A percentile compares a stretch with the other conserved stretches of the same genome.
These are phyloP conservation scores for Kwoniella heveanensis DNA, from an alignment of 768 basidiomycete genomes.

Conservation along the genomic window DNA sequence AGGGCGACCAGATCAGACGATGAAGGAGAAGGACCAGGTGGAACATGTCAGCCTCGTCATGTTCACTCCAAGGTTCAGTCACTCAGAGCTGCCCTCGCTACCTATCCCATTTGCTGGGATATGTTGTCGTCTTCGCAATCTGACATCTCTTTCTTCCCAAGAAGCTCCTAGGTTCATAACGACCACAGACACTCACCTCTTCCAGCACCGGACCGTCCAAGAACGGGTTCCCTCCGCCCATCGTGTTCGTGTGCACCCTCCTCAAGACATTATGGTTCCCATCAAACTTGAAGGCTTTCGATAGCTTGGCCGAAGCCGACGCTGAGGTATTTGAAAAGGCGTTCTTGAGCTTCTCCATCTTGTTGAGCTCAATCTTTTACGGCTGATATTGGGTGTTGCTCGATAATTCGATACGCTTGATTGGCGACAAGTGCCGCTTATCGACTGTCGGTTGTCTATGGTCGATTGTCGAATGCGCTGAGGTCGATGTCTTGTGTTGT, in stretches of 20 bases:
- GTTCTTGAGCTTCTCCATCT: slow-evolving; percentile 32
- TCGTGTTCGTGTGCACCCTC: slow-evolving; percentile 10
- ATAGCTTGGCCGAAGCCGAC: slow-evolving; percentile 27
- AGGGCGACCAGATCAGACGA: no score
- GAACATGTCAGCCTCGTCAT: slow-evolving; percentile 14
- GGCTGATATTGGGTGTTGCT: not conserved
- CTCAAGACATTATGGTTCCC: slow-evolving; percentile 31
- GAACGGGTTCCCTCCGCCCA: slow-evolving; percentile 38
- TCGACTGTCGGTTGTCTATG: no score
- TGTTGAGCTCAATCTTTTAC: no score
- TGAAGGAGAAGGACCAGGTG: not conserved
- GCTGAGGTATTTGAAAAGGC: slow-evolving; percentile 20
- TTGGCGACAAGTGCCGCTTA: no score
- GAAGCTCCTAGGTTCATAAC: no score
- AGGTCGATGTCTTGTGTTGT: no score
- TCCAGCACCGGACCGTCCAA: slow-evolving; percentile 41
- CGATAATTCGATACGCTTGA: no score
- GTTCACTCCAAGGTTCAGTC: not conserved
- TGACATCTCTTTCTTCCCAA: not conserved
- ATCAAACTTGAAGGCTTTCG: slow-evolving; percentile 46
- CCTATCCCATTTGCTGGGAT: no score
- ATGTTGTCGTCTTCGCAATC: no score
- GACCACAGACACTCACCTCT: slow-evolving; percentile 50
- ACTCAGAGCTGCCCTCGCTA: not conserved
- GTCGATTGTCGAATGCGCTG: no score